Percentiles rank a stretch among this genome's conserved stretches.
phyloP scores from a whole-genome alignment of 768 basidiomycete genomes.

The Suillus brevipes region DNA sequence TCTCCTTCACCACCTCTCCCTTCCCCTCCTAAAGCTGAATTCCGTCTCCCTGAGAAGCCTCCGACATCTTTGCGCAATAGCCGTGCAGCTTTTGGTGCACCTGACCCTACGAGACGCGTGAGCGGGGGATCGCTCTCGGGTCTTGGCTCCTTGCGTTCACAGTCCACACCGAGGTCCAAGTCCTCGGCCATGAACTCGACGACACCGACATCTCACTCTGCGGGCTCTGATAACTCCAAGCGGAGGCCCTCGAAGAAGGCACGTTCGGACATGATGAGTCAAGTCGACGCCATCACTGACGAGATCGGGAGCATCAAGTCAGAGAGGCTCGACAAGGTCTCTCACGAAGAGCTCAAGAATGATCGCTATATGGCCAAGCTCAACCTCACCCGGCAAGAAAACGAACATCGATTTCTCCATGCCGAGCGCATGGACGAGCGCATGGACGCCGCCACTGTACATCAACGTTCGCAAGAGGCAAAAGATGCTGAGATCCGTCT shows the following conservation, averaged over 20 bases:
- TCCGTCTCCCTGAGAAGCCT: neutral
- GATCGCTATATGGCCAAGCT: neutral
- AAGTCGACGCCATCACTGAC: neutral
- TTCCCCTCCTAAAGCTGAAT: neutral
- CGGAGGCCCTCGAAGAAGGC: neutral
- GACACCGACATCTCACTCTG: neutral
- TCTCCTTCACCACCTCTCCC: neutral
- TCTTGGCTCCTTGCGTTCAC: neutral
- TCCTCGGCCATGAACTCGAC: neutral
- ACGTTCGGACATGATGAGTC: neutral
- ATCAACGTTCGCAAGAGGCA: neutral
- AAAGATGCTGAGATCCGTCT: neutral
- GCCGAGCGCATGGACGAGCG: neutral
- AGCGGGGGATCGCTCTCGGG: neutral
- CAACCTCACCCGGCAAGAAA: neutral
- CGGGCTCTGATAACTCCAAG: neutral
- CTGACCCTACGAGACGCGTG: neutral
- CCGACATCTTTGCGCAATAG: neutral
- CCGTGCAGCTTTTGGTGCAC: neutral
- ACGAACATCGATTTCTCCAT: neutral
- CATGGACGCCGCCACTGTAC: neutral
- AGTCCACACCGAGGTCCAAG: neutral
- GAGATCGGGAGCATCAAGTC: neutral
- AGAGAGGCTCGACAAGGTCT: neutral
- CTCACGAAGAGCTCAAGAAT: neutral